Conservation (phyloP, 352 stramenopile species). For the Phytophthora cryptogea region DNA sequence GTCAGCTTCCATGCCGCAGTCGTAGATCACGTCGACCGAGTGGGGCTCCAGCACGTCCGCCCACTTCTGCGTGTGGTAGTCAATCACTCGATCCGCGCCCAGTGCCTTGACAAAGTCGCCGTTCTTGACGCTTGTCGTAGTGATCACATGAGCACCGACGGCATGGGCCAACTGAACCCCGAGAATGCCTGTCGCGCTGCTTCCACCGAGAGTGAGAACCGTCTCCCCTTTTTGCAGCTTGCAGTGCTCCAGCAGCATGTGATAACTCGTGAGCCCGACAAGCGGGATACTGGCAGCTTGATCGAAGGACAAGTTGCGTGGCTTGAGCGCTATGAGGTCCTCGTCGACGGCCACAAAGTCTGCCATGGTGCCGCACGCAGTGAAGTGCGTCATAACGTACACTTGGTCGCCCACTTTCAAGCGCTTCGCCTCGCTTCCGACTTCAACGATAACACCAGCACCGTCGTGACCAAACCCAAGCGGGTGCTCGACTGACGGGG, state of each 20-base stretch:
- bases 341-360: constrained; percentile 40
- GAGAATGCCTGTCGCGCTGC: constrained; percentile 40
- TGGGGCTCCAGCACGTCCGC: constrained; percentile 28
- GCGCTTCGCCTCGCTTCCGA: constrained; percentile 16
- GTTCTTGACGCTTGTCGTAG: constrained; percentile 39
- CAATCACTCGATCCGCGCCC: constrained; percentile 37
- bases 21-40: constrained; percentile 51
- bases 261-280: constrained; percentile 43
- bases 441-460: constrained; percentile 31
- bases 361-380: constrained; percentile 32
- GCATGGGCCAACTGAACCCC: constrained; percentile 48
- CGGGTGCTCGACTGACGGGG: constrained; percentile 16
- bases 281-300: constrained; percentile 43
- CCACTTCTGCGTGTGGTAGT: constrained; percentile 49
- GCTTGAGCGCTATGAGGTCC: constrained; percentile 50
- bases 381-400: constrained; percentile 31
- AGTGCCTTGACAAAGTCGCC: constrained; percentile 28
- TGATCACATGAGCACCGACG: constrained; percentile 31
- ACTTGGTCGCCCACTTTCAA: constrained; percentile 37
- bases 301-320: constrained; percentile 44
- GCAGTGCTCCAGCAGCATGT: constrained; percentile 37
- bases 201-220: constrained; percentile 52
- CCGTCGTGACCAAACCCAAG: constrained; percentile 32
- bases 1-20: constrained; percentile 36
- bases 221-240: constrained; percentile 43